Conservation (phyloP, 139 green algal genomes). For the Picochlorum sp. region DNA sequence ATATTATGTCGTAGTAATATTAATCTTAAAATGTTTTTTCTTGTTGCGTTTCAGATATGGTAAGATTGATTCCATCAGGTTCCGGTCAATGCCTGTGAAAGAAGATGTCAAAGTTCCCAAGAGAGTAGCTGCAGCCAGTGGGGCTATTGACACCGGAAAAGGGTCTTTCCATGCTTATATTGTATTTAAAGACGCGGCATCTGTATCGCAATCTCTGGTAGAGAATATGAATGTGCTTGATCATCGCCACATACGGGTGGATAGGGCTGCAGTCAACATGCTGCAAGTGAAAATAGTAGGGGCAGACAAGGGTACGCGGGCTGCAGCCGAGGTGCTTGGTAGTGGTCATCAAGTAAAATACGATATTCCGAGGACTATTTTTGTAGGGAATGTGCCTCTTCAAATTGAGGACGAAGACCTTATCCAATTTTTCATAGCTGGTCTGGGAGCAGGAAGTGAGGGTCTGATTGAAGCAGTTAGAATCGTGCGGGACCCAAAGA, state of each 20-base stretch:
- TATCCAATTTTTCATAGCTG: slow-evolving; percentile 33
- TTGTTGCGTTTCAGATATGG: too few species aligned
- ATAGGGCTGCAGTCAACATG: slow-evolving; percentile 36
- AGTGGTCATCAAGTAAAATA: slow-evolving; percentile 37
- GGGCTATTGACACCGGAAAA: slow-evolving; percentile 26
- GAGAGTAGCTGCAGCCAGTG: slow-evolving; percentile 32
- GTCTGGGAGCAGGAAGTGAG: background rate
- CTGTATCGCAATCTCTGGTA: slow-evolving; percentile 34
- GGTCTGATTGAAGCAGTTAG: slow-evolving; percentile 63
- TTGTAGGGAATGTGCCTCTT: slow-evolving; percentile 79
- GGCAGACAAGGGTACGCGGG: slow-evolving; percentile 1
- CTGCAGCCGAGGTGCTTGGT: background rate
- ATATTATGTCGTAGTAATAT: background rate
- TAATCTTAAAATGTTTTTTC: background rate
- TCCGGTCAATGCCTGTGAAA: slow-evolving; percentile 66
- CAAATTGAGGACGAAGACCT: slow-evolving; percentile 61
- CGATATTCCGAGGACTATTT: slow-evolving; percentile 58
- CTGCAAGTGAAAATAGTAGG: slow-evolving; percentile 6
- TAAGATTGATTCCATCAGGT: slow-evolving; percentile 56
- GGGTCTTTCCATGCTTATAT: slow-evolving; percentile 61
- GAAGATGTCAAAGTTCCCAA: slow-evolving; percentile 38
- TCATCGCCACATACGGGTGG: slow-evolving; percentile 68
- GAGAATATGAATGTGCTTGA: slow-evolving; percentile 67
- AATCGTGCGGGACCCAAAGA: slow-evolving; percentile 64
- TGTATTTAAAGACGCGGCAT: slow-evolving; percentile 42